Evolutionary conservation across 306 rosid species (phyloP).

Genomic region (Cicer yamashitae): DNA sequence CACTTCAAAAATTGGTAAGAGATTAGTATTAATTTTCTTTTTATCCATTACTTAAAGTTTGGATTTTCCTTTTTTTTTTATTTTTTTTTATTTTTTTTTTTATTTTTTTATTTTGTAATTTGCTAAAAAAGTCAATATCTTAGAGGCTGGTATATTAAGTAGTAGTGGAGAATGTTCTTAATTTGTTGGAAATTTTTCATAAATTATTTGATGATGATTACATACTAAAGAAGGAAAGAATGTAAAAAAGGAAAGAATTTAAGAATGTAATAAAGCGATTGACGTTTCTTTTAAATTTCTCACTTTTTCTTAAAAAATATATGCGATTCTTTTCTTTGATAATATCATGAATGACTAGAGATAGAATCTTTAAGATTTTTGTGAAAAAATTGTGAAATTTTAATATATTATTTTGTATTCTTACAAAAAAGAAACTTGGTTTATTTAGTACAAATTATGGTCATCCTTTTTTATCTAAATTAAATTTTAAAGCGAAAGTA

Average conservation of each 20-base stretch:
- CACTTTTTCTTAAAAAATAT: background rate
- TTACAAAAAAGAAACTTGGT: too few relatives aligned
- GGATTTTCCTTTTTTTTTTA: background rate
- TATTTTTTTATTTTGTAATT: background rate
- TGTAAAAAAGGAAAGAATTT: constrained; percentile 32
- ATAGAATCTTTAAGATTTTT: constrained; percentile 9
- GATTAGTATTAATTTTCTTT: background rate
- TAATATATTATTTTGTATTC: background rate
- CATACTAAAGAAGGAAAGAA: constrained; percentile 12
- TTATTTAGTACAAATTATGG: background rate
- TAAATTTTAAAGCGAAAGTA: constrained; percentile 7
- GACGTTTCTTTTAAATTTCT: constrained; percentile 9
- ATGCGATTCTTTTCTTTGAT: constrained; percentile 1
- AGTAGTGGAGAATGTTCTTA: background rate
- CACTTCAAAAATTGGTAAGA: constrained; percentile 55
- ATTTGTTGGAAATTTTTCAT: background rate
- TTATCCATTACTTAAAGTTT: background rate
- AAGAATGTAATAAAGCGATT: constrained; percentile 22
- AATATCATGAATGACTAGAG: constrained; percentile 6
- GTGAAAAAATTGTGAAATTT: background rate
- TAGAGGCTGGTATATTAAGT: background rate
- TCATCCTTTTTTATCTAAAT: background rate
- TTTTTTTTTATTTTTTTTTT: background rate
- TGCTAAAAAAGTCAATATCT: background rate
- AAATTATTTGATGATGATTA: constrained; percentile 11